A percentile compares a stretch with the other conserved stretches of the same genome.
These are phyloP conservation scores for Penium margaritaceum DNA, from an alignment of 139 green algal genomes.

Conservation along the genomic window DNA sequence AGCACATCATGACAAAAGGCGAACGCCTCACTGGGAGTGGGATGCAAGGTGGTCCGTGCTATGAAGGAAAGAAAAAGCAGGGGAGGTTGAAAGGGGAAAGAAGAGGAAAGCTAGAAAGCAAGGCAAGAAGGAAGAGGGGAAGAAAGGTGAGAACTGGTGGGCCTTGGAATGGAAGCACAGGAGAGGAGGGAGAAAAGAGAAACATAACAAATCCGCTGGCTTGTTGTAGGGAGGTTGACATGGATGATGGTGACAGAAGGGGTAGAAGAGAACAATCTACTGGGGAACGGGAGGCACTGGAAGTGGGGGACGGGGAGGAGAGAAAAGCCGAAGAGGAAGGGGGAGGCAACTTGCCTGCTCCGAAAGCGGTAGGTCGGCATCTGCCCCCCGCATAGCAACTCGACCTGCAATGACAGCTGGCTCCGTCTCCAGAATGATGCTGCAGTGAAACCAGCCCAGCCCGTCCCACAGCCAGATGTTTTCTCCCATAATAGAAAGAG, in stretches of 20 bases:
- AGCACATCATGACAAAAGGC: too few relatives aligned
- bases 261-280: not conserved
- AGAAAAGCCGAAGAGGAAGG: not conserved
- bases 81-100: too few relatives aligned
- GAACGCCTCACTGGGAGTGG: too few relatives aligned
- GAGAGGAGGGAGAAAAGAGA: not conserved
- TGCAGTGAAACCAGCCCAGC: too few relatives aligned
- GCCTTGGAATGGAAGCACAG: not conserved
- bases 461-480: too few relatives aligned
- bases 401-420: constrained; percentile 73
- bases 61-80: too few relatives aligned
- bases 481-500: too few relatives aligned
- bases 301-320: not conserved
- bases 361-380: constrained; percentile 67
- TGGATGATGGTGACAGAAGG: not conserved
- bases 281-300: not conserved
- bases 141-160: too few relatives aligned
- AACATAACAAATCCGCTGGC: not conserved
- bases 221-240: not conserved
- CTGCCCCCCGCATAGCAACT: constrained; percentile 84
- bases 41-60: too few relatives aligned
- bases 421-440: constrained; percentile 94
- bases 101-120: too few relatives aligned
- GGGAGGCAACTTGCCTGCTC: constrained; percentile 59
- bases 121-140: too few relatives aligned